Conservation (phyloP, 2,329 filamentous ascomycete genomes). For the Didymella keratinophila region DNA sequence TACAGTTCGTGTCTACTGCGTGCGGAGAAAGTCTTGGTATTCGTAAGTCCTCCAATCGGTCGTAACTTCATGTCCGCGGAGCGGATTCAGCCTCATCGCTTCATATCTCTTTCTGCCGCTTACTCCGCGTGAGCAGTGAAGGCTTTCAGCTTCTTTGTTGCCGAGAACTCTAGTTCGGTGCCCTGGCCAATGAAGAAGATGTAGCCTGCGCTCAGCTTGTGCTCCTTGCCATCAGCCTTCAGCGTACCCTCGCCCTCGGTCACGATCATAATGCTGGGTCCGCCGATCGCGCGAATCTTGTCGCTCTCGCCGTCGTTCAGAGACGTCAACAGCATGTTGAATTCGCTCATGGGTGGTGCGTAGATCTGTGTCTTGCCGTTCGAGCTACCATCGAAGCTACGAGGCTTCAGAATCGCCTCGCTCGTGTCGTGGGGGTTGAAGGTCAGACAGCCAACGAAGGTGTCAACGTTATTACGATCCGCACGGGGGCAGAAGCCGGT, state of each 20-base stretch:
- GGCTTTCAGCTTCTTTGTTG: conserved; percentile 55
- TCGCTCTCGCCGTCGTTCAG: conserved; percentile 68
- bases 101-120: conserved; percentile 20
- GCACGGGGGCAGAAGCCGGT: conserved; percentile 75
- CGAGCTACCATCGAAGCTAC: conserved; percentile 60
- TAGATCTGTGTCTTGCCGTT: conserved; percentile 70
- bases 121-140: conserved; percentile 60
- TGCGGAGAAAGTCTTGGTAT: conserved; percentile 28
- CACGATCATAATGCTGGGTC: conserved; percentile 70
- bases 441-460: conserved; percentile 69
- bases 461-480: conserved; percentile 69
- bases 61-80: conserved; percentile 21
- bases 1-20: conserved; percentile 15
- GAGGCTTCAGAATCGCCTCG: conserved; percentile 63
- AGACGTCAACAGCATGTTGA: conserved; percentile 70
- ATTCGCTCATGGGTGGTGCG: conserved; percentile 73
- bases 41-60: conserved; percentile 30
- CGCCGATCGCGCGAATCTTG: conserved; percentile 61
- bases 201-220: conserved; percentile 66
- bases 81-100: conserved; percentile 22
- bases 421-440: conserved; percentile 68
- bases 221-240: conserved; percentile 61
- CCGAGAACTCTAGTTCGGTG: conserved; percentile 57
- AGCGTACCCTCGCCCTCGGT: conserved; percentile 67
- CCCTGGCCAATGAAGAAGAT: conserved; percentile 73